phyloP scores from a whole-genome alignment of 2,329 filamentous ascomycete genomes.

The Aureobasidium musti region DNA sequence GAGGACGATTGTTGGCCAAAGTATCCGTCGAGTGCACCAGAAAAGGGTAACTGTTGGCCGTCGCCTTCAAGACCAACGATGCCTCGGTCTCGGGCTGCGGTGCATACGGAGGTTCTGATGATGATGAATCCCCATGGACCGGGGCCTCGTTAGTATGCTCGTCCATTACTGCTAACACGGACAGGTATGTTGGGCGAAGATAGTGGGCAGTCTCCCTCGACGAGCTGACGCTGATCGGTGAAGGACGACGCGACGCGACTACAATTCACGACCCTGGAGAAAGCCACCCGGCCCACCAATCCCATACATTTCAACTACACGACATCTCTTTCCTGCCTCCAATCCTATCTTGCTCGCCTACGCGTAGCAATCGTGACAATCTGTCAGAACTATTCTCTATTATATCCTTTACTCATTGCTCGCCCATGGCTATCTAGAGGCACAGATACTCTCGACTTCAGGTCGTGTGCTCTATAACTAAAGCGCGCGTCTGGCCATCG shows the following conservation, averaged over 20 bases:
- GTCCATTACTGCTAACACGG: conserved; percentile 6
- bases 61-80: conserved; percentile 21
- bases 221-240: conserved; percentile 15
- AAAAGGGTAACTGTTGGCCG: conserved; percentile 51
- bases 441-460: neutral
- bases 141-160: conserved; percentile 1
- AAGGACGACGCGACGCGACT: conserved; percentile 2
- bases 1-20: conserved; percentile 57
- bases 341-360: neutral
- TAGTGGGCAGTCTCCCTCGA: neutral
- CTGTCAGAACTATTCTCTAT: neutral
- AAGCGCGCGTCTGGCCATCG: neutral
- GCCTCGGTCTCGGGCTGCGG: conserved; percentile 21
- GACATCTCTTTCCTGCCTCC: neutral
- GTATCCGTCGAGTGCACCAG: conserved; percentile 62
- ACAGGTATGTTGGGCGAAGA: conserved; percentile 15
- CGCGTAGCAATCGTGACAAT: neutral
- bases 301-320: neutral
- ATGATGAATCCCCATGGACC: neutral
- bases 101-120: neutral
- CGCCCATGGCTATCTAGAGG: neutral
- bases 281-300: conserved; percentile 7
- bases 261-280: conserved; percentile 11
- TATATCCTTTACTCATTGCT: neutral
- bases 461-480: neutral